Base-by-base conservation (phyloP, 345 rosid species). In the Dipteronia dyeriana region DNA sequence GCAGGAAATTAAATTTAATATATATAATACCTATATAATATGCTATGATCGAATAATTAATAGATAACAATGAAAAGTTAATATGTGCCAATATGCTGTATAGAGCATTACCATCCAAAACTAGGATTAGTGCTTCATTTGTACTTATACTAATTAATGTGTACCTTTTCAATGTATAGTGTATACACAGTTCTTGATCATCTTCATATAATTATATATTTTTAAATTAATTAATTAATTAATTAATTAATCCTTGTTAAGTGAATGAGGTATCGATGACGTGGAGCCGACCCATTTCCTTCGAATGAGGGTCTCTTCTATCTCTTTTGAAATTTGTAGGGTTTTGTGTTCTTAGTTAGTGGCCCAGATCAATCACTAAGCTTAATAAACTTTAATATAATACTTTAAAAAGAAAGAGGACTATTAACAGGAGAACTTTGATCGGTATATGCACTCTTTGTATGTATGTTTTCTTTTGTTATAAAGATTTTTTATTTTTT, bases 281-380 rank as follows among this genome's bases (percentile, higher is more conserved):
- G 82, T 57, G 66, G 76, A 73, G 67, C 80, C 86, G 73, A 86
- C 89, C 86, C 87, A 69, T 80, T 80, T 78, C 85, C 88, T 83
- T 74, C 23, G 79, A 84, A 80, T 68, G 70, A 73, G 87, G 90
- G 89, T 80, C 80, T 78, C 67, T n/a, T 9, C 45, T 7, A 25
- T 74, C 61, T 75, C 74, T 79, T 76, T 74, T 78, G 22, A 22
- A 70, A 31, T 38, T 68, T 41, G 81, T 84, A 57, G 84, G 86
- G 86, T 80, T 78, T 70, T 3, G 67, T 73, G 85, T 78, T 75
- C 74, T 69, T 63, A 38, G 71, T 73, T 54, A 49, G 75, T 73
- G 86, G 82, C 66, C 80, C 87, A 71, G 69, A 61, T 19, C 51
- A 71, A 76, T 47, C 72, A 62, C 60, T 63, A 59, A 75, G 53